A percentile compares a stretch with the other conserved stretches of the same genome.
These are phyloP conservation scores for Eucalyptus leucophloia DNA, from an alignment of 345 rosid species.

Conservation along the genomic window DNA sequence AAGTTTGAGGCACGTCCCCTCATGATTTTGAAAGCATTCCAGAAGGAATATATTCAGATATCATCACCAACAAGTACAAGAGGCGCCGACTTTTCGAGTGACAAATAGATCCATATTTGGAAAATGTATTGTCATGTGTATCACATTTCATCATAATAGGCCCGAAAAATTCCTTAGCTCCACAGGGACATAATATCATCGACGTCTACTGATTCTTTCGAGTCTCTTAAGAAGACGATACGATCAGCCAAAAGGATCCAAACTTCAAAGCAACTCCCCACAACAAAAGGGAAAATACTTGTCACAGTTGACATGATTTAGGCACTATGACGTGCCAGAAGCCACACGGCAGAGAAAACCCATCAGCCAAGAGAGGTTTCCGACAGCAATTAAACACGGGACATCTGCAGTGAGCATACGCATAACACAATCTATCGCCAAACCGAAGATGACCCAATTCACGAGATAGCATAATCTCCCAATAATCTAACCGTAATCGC, in stretches of 20 bases:
- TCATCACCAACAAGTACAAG: background rate
- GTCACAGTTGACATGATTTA: background rate
- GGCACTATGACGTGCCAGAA: background rate
- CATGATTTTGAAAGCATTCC: background rate
- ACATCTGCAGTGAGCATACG: background rate
- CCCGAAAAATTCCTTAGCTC: background rate
- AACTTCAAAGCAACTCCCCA: background rate
- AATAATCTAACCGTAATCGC: background rate
- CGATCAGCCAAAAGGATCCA: background rate
- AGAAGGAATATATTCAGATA: fast-evolving
- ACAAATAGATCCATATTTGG: background rate
- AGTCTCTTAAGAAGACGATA: background rate
- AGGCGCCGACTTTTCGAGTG: fast-evolving
- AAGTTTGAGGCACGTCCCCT: background rate
- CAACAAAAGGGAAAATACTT: background rate
- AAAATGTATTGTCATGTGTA: background rate
- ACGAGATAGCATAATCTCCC: background rate
- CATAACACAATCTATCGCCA: background rate
- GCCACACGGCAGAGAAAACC: background rate
- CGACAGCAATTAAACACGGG: background rate
- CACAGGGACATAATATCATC: background rate
- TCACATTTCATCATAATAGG: background rate
- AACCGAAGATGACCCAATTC: background rate
- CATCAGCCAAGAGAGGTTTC: background rate
- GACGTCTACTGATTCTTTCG: background rate